Evolutionary conservation across 345 rosid genomes (phyloP), one percentile per base, ranked within the genome.

Genomic region (Sisymbrium irio): DNA sequence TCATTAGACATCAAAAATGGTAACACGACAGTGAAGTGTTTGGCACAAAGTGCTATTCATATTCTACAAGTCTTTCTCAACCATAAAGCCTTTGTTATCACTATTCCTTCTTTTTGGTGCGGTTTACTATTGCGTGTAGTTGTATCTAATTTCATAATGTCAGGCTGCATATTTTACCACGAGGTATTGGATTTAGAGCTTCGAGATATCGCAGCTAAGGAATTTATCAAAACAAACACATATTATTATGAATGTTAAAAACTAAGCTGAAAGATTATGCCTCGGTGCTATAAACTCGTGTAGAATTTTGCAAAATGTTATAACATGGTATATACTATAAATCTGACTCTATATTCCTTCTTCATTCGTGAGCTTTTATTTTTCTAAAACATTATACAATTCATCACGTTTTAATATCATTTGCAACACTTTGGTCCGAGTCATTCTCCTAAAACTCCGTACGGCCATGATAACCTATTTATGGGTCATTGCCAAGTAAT

Each of bases 11-110:
- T 10, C 27, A 56, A 8, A 69, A 69, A 56, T 69, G 73, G 73
- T 22, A 71, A 22, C 67, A 70, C 17, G 67, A 46, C 30, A 68
- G 73, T 41, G 73, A 60, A 35, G 59, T 59, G 75, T 71, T 71
- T 60, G 75, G 75, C 75, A 61, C 19, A 36, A 71, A 36, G 27
- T 61, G 12, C 67, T 71, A 46, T 71, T 71, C 75, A 3, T 36
- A 15, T 55, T 41, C 73, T 18, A 55, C 50, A 68, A 68, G 73
- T 71, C 65, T 60, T 37, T 59, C 67, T 71, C 67, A 58, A 33
- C 47, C 22, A 28, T 53, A 67, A 53, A 39, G 62, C 62, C 40
- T 40, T 54, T 39, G 51, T 54, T 64, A 15, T 41, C 54, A 41
- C 73, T 68, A 41, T 68, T 55, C 72, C 62, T 27, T 39, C 53